phyloP scores from a whole-genome alignment of 2,329 filamentous ascomycete species.

The Ascochyta clinopodiicola region DNA sequence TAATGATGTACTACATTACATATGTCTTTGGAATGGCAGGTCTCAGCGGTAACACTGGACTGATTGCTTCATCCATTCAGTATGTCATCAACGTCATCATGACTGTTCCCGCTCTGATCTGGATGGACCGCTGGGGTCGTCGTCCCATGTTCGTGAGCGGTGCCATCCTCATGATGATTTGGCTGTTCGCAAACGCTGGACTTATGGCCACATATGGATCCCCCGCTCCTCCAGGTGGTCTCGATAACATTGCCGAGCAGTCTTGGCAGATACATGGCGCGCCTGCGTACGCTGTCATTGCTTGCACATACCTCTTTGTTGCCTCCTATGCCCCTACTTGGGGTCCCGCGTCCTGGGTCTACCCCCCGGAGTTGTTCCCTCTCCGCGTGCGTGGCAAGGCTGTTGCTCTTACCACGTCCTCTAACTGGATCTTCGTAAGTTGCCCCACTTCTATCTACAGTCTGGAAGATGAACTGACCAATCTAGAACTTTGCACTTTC shows the following conservation, averaged over 20 bases:
- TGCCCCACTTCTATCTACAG: background rate
- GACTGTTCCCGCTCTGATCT: slow-evolving; percentile 78
- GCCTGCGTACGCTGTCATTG: slow-evolving; percentile 61
- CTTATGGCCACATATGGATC: slow-evolving; percentile 67
- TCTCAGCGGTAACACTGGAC: slow-evolving; percentile 62
- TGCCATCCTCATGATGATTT: slow-evolving; percentile 67
- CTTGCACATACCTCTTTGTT: slow-evolving; percentile 76
- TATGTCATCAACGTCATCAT: slow-evolving; percentile 82
- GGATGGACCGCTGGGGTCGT: slow-evolving; percentile 77
- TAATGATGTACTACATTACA: slow-evolving; percentile 62
- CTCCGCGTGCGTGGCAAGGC: slow-evolving; percentile 69
- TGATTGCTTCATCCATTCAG: slow-evolving; percentile 72
- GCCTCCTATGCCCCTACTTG: slow-evolving; percentile 71
- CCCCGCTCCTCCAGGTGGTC: slow-evolving; percentile 45
- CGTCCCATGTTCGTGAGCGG: slow-evolving; percentile 71
- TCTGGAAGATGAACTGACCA: slow-evolving; percentile 29
- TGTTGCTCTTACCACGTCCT: slow-evolving; percentile 65
- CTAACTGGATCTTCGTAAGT: slow-evolving; percentile 63
- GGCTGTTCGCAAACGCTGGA: slow-evolving; percentile 67
- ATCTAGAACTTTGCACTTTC: slow-evolving; percentile 62
- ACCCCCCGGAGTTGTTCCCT: slow-evolving; percentile 68
- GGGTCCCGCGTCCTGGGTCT: slow-evolving; percentile 65
- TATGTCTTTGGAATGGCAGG: slow-evolving; percentile 78
- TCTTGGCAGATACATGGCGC: slow-evolving; percentile 50
- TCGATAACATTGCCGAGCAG: slow-evolving; percentile 52